Percentiles rank a stretch among this genome's conserved stretches.
These are phyloP conservation scores for Mortierella antarctica DNA, from an alignment of 192 early-diverging fungal species.

Conservation along the genomic window DNA sequence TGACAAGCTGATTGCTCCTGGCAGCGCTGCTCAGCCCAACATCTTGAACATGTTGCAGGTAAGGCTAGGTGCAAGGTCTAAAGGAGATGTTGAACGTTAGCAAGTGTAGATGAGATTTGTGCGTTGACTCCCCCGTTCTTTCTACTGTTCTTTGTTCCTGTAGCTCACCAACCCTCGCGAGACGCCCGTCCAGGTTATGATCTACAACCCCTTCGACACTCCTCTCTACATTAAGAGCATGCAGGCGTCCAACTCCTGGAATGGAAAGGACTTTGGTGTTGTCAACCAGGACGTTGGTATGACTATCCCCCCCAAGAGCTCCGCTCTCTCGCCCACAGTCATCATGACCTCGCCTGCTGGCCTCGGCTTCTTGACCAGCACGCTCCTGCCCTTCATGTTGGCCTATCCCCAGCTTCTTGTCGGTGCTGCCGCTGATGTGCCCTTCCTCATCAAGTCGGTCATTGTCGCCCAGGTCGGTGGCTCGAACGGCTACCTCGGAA, in stretches of 20 bases:
- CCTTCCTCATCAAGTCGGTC: conserved; percentile 29
- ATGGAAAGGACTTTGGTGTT: conserved; percentile 56
- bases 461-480: conserved; percentile 36
- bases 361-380: conserved; percentile 13
- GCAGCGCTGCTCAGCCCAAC: conserved; percentile 30
- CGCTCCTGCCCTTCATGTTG: conserved; percentile 25
- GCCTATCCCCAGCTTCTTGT: conserved; percentile 14
- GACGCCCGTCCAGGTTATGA: conserved; percentile 55
- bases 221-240: conserved; percentile 60
- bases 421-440: conserved; percentile 10
- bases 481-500: conserved; percentile 24
- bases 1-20: conserved; percentile 52
- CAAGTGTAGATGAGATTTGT: not conserved
- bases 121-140: not conserved
- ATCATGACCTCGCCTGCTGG: conserved; percentile 31
- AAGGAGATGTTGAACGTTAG: too few species aligned
- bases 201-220: conserved; percentile 66
- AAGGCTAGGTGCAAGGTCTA: not conserved
- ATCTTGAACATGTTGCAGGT: conserved; percentile 33
- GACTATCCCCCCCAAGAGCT: conserved; percentile 33
- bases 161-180: conserved; percentile 1
- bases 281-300: conserved; percentile 58
- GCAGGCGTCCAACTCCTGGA: conserved; percentile 41
- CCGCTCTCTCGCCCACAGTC: conserved; percentile 19
- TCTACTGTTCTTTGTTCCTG: not conserved